These are phyloP conservation scores for Penicillium maclennaniae DNA, from an alignment of 495 filamentous ascomycete genomes.

Conservation along the genomic window DNA sequence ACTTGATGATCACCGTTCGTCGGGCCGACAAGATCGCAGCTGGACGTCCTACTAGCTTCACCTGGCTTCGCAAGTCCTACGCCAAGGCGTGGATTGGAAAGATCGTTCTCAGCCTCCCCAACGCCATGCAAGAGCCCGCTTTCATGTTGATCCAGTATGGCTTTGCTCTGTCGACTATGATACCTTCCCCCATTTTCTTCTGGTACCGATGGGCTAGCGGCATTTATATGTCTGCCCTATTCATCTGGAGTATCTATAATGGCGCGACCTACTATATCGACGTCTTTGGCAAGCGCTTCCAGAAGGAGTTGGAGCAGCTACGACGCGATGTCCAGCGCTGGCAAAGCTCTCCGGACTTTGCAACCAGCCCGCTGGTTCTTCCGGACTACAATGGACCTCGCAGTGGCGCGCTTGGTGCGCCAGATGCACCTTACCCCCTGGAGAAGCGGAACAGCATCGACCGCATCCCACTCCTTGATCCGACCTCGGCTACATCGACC, in stretches of 20 bases:
- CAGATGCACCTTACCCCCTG: slow-evolving; percentile 4
- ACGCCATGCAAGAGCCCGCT: slow-evolving; percentile 72
- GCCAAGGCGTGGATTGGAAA: slow-evolving; percentile 82
- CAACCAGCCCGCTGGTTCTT: slow-evolving; percentile 29
- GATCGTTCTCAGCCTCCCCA: slow-evolving; percentile 73
- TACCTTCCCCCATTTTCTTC: slow-evolving; percentile 94
- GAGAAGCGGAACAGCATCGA: slow-evolving; percentile 38
- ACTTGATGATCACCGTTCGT: slow-evolving; percentile 89
- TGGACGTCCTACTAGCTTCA: slow-evolving; percentile 92
- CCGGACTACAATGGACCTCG: slow-evolving; percentile 17
- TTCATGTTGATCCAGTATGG: slow-evolving; percentile 96
- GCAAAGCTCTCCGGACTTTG: slow-evolving; percentile 56
- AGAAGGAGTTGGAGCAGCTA: slow-evolving; percentile 90
- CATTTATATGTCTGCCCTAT: slow-evolving; percentile 70
- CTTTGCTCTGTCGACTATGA: slow-evolving; percentile 88
- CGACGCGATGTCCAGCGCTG: slow-evolving; percentile 86
- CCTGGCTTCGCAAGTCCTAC: slow-evolving; percentile 92
- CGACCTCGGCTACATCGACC: slow-evolving; percentile 22
- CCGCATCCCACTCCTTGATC: slow-evolving; percentile 41
- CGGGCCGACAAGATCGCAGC: slow-evolving; percentile 92
- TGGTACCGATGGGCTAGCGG: slow-evolving; percentile 80
- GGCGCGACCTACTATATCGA: slow-evolving; percentile 97
- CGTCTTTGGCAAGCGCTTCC: slow-evolving; percentile 91
- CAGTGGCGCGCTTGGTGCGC: slow-evolving; percentile 14
- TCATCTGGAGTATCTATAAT: slow-evolving; percentile 90